These are phyloP conservation scores for Elaphomyces granulatus DNA, from an alignment of 495 filamentous ascomycete species.

Conservation along the genomic window DNA sequence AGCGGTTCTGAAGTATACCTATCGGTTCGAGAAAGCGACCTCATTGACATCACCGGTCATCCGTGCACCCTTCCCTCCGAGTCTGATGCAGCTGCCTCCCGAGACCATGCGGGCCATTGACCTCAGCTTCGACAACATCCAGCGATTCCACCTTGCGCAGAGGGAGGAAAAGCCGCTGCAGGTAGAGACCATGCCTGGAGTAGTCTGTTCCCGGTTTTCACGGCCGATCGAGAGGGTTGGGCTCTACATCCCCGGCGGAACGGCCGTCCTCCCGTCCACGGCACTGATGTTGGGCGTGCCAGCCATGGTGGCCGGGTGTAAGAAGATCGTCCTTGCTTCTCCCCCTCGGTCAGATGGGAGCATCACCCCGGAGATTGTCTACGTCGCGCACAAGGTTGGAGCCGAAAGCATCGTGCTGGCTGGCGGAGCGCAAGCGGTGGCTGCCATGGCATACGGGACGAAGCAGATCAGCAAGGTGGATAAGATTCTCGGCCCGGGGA, in stretches of 20 bases:
- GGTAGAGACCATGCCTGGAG: conserved; percentile 95
- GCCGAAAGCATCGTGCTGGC: conserved; percentile 91
- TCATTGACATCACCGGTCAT: conserved; percentile 80
- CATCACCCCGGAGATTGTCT: conserved; percentile 92
- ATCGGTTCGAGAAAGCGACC: conserved; percentile 93
- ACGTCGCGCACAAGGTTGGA: conserved; percentile 93
- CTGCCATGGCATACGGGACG: conserved; percentile 56
- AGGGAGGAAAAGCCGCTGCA: conserved; percentile 60
- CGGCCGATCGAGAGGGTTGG: conserved; percentile 88
- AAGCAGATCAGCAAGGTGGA: conserved; percentile 81
- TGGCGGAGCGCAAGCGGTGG: conserved; percentile 90
- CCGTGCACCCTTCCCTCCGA: conserved; percentile 67
- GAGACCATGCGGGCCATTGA: conserved; percentile 89
- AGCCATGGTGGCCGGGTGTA: conserved; percentile 94
- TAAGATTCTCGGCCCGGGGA: conserved; percentile 95
- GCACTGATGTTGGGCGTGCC: conserved; percentile 97
- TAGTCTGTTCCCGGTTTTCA: conserved; percentile 85
- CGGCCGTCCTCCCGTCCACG: conserved; percentile 87
- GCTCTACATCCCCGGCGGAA: conserved; percentile 89
- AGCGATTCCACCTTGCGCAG: conserved; percentile 84
- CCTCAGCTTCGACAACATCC: conserved; percentile 82
- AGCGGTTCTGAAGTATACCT: conserved; percentile 78
- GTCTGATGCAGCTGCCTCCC: conserved; percentile 67
- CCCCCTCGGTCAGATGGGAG: conserved; percentile 81
- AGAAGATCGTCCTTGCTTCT: conserved; percentile 83